Conservation (phyloP, 345 rosid genomes). For the Moricandia arvensis region DNA sequence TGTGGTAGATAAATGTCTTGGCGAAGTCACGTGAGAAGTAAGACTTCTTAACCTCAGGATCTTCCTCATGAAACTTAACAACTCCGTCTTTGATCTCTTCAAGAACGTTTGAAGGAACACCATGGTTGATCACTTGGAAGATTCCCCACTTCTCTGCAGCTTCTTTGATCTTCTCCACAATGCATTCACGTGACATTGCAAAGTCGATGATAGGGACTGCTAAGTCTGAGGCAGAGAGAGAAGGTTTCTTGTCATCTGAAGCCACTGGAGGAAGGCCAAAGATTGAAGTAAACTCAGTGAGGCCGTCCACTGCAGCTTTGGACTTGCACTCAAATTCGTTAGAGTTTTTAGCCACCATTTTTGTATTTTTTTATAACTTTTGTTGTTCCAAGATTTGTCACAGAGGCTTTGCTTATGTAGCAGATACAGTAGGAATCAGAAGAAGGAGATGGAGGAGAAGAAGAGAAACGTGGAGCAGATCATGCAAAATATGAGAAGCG, state of each 20-base stretch:
- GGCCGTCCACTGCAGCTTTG: background rate
- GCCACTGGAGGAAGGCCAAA: conserved; percentile 28
- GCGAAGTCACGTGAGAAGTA: conserved; percentile 35
- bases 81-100: conserved; percentile 39
- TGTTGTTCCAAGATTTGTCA: background rate
- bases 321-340: background rate
- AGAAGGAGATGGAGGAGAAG: background rate
- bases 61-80: conserved; percentile 44
- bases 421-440: background rate
- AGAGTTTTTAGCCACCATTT: conserved; percentile 8
- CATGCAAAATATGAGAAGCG: conserved; percentile 23
- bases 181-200: background rate
- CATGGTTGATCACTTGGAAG: conserved; percentile 52
- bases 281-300: conserved; percentile 33
- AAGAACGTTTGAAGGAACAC: conserved; percentile 40
- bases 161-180: conserved; percentile 29
- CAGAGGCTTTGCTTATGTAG: background rate
- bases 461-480: conserved; percentile 21
- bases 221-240: background rate
- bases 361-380: background rate
- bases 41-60: conserved; percentile 37
- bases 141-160: conserved; percentile 49
- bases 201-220: conserved; percentile 33
- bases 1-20: conserved; percentile 36
- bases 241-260: background rate